Evolutionary conservation across 2,329 filamentous ascomycete genomes (phyloP), one percentile per base, ranked within the genome.

Genomic region (Aaosphaeria arxii): DNA sequence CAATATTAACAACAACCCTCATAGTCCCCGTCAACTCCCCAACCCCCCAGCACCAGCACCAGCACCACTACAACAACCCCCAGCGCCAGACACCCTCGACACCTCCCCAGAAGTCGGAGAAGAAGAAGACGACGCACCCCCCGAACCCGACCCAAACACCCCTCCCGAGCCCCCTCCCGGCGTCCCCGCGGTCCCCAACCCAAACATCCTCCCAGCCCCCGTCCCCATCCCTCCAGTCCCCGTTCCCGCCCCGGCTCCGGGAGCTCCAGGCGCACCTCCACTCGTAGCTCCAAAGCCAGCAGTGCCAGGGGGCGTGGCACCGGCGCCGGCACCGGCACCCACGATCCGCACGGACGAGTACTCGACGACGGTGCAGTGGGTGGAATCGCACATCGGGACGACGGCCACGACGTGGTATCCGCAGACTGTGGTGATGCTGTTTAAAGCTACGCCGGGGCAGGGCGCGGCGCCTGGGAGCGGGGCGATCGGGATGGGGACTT

Each of bases 401-500:
- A 58, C 54, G 2, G 52, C 51, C 32, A 52, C 45, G 7, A 71
- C 67, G 7, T 71, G 68, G 69, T 53, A 64, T 6, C 65, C 64
- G 6, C 45, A 57, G 11, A 64, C 62, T 2, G 49, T 62, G 11
- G 66, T 62, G 3, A 49, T 68, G 11, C 61, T 59, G 11, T 65
- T 66, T 44, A 50, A 53, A 3, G 43, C 52, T 11, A 41, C 48
- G 7, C 54, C 53, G 45, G 55, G 51, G 1, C 55, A 58, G 43
- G 52, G 49, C 11, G 57, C 66, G 4, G 28, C 42, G 13, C 66
- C 67, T 7, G 63, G 63, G 1, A 54, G 48, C 13, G 67, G 67
- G 5, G 48, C 51, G 17, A 61, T 71, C 33, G 68, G 67, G 1
- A 61, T 71, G 63, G 67, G 67, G 5, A 67, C 63, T 30, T 45